Conservation (phyloP, 2,329 filamentous ascomycete genomes). For the Rhinocladiella similis region DNA sequence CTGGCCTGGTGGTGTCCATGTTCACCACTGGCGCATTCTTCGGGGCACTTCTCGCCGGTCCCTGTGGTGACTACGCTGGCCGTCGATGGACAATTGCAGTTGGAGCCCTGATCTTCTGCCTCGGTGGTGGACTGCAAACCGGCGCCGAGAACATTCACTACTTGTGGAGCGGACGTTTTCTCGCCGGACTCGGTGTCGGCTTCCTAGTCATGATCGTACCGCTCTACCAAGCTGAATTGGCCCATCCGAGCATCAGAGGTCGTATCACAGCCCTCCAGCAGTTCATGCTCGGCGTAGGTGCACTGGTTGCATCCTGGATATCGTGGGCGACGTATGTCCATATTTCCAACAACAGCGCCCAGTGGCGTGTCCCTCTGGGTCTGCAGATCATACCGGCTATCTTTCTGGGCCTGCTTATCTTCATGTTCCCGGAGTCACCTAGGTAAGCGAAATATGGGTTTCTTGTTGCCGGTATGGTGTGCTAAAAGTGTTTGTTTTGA, state of each 20-base stretch:
- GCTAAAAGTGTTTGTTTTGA: constrained; percentile 49
- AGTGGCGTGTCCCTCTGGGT: constrained; percentile 66
- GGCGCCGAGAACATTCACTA: constrained; percentile 61
- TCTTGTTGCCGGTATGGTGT: constrained; percentile 9
- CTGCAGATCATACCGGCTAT: constrained; percentile 70
- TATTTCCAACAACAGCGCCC: constrained; percentile 50
- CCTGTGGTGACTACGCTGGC: constrained; percentile 63
- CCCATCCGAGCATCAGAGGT: constrained; percentile 75
- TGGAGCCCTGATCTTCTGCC: constrained; percentile 68
- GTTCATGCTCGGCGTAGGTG: constrained; percentile 78
- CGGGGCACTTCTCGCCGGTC: constrained; percentile 65
- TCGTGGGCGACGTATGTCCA: constrained; percentile 64
- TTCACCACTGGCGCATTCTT: constrained; percentile 77
- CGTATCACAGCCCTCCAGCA: constrained; percentile 74
- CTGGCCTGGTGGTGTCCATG: constrained; percentile 71
- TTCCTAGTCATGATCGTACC: constrained; percentile 66
- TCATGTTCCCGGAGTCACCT: constrained; percentile 65
- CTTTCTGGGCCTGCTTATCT: constrained; percentile 64
- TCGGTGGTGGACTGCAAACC: constrained; percentile 74
- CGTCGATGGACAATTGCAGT: constrained; percentile 70
- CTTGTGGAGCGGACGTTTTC: constrained; percentile 68
- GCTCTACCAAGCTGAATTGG: constrained; percentile 76
- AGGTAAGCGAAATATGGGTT: constrained; percentile 34
- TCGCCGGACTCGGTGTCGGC: constrained; percentile 67
- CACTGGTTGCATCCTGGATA: constrained; percentile 71